Percentiles rank a stretch among this genome's conserved stretches.
phyloP scores from a whole-genome alignment of 768 basidiomycete genomes.

The Suillus placidus region DNA sequence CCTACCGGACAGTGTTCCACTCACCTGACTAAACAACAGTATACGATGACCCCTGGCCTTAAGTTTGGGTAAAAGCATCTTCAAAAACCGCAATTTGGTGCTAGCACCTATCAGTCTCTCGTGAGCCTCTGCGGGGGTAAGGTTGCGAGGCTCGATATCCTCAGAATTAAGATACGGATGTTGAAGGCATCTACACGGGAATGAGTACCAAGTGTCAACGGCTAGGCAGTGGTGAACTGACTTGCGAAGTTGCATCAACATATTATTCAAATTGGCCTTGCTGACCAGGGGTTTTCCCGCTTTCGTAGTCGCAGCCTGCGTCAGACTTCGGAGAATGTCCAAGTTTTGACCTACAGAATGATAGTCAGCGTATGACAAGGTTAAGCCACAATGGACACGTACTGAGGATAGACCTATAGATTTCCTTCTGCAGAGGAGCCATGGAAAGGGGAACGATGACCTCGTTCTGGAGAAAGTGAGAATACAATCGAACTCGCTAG shows the following conservation, averaged over 20 bases:
- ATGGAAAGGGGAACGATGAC: constrained; percentile 91
- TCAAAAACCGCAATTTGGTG: constrained; percentile 82
- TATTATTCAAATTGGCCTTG: constrained; percentile 72
- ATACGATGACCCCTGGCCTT: constrained; percentile 86
- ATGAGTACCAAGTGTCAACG: constrained; percentile 2
- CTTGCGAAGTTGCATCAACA: constrained; percentile 90
- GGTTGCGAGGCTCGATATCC: constrained; percentile 73
- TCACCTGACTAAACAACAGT: constrained; percentile 88
- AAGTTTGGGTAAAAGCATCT: constrained; percentile 77
- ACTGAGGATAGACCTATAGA: constrained; percentile 88
- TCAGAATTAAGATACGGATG: constrained; percentile 87
- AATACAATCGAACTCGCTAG: not conserved
- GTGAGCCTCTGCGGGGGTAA: constrained; percentile 64
- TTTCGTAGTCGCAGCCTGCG: constrained; percentile 43
- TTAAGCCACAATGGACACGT: constrained; percentile 26
- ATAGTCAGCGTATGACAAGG: constrained; percentile 11
- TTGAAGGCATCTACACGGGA: constrained; percentile 71
- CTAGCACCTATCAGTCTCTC: constrained; percentile 81
- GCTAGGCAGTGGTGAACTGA: constrained; percentile 37
- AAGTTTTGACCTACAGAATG: constrained; percentile 64
- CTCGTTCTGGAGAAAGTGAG: constrained; percentile 61
- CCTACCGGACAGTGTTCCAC: constrained; percentile 18
- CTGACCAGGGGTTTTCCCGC: constrained; percentile 31
- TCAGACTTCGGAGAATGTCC: constrained; percentile 63
- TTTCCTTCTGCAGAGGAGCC: constrained; percentile 81